A percentile compares a stretch with the other conserved stretches of the same genome.
Evolutionary conservation across 176 grass and related monocot genomes (phyloP).

Genomic region (Phyllostachys edulis): DNA sequence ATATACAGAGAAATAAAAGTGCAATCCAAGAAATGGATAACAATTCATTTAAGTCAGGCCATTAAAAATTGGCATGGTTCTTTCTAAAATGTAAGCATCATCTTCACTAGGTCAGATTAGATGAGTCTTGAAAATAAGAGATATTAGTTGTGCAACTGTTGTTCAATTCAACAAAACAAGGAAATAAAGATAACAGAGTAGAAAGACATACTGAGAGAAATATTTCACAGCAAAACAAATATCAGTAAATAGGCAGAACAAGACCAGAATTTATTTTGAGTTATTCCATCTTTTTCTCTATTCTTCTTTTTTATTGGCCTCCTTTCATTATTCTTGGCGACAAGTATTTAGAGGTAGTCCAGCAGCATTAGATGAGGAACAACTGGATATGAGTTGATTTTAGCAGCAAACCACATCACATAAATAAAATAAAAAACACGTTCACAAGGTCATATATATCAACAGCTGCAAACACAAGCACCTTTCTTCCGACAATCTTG

Average conservation of each 20-base stretch:
- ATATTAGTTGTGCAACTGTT: neutral
- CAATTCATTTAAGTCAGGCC: neutral
- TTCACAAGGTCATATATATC: neutral
- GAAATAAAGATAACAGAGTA: conserved; percentile 16
- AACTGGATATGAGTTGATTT: conserved; percentile 18
- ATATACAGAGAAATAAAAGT: neutral
- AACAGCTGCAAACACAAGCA: conserved; percentile 12
- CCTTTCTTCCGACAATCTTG: conserved; percentile 81
- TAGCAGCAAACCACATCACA: conserved; percentile 2
- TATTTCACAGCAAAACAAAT: neutral
- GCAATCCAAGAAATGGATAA: neutral
- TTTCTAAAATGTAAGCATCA: conserved; percentile 1
- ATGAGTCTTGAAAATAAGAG: neutral
- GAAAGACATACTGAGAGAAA: neutral
- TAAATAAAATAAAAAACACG: neutral
- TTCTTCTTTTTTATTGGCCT: neutral
- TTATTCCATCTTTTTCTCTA: neutral
- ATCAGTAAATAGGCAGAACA: neutral
- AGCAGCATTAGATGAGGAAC: conserved; percentile 25
- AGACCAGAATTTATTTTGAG: neutral
- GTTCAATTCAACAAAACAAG: neutral
- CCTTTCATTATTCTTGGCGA: conserved; percentile 6
- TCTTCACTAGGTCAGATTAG: neutral
- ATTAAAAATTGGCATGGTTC: neutral
- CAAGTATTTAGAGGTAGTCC: neutral